Evolutionary conservation across 352 stramenopile species (phyloP), one percentile per base, ranked within the genome.

Genomic region (Pythium monospermum): DNA sequence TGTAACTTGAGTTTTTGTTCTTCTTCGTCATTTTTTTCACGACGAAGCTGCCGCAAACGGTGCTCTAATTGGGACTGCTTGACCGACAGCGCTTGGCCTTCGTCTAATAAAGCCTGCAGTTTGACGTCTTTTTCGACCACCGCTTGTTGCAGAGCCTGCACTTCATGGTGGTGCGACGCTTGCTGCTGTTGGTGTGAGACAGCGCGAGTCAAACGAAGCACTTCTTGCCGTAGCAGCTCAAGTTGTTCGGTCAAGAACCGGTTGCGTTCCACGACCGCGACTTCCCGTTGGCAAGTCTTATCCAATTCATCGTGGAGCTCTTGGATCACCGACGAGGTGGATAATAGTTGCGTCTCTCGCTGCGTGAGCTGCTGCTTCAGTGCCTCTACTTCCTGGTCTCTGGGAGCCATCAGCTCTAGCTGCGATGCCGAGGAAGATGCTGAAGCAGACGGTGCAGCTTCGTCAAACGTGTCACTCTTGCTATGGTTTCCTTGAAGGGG

Each of bases 301-400:
- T 93, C 82, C 19, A 93, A 67, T 45, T 90, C 82, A 30, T 87
- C 66, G 41, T 90, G 79, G 8, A 93, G 65, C 50, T 91, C 75
- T 19, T 69, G 65, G 49, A 91, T 87, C 4, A 72, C 73, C 1
- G 69, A 55, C 0, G 73, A 87, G 7, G 78, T 83, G 12, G 75
- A 64, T 47, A 93, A 28, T 8, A 93, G 36, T 53, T 93, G 83
- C 4, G 69, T 73, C 49, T 93, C 83, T 0, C 79, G 68, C 42
- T 76, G 56, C 15, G 57, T 19, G 26, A 92, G 61, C 37, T 87
- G 64, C 5, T 63, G 56, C 31, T 62, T 50, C 19, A 89, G 35
- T n/a, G n/a, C n/a, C n/a, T n/a, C n/a, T n/a, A n/a, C n/a, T n/a
- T n/a, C n/a, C n/a, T n/a, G n/a, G n/a, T n/a, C n/a, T n/a, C n/a